Evolutionary conservation across 2,329 filamentous ascomycete species (phyloP).

Genomic region (Tetracladium maxilliforme): DNA sequence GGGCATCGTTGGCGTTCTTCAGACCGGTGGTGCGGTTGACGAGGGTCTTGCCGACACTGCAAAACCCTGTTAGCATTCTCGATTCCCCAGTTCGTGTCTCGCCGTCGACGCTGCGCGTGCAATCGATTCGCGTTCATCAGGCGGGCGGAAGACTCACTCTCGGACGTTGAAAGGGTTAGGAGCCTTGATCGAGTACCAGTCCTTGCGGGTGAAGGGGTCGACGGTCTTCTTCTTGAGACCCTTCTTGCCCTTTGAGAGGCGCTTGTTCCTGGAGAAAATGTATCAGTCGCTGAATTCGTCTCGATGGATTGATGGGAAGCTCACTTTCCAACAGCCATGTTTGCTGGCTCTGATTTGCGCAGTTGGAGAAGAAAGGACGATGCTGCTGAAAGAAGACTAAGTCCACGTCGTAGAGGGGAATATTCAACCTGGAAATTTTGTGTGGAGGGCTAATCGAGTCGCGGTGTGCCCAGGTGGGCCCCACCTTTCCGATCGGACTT

Average conservation of each 20-base stretch:
- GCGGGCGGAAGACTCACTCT: too few species aligned
- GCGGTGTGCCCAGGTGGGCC: too few species aligned
- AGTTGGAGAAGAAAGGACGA: too few species aligned
- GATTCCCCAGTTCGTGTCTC: slow-evolving; percentile 1
- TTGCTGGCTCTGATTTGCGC: too few species aligned
- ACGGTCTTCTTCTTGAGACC: slow-evolving; percentile 98
- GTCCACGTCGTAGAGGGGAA: too few species aligned
- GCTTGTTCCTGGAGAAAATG: slow-evolving; percentile 69
- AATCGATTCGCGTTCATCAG: too few species aligned
- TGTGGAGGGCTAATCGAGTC: too few species aligned
- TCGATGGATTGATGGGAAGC: too few species aligned
- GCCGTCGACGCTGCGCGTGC: slow-evolving; percentile 1
- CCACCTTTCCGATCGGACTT: too few species aligned
- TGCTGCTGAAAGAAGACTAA: too few species aligned
- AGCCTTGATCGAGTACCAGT: slow-evolving; percentile 98
- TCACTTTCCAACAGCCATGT: slow-evolving; percentile 74
- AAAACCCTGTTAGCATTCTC: slow-evolving; percentile 20
- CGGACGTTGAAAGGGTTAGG: slow-evolving; percentile 89
- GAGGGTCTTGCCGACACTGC: slow-evolving; percentile 96
- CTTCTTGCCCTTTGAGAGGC: slow-evolving; percentile 99
- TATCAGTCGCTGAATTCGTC: slow-evolving; percentile 10
- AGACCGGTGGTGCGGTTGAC: slow-evolving; percentile 99
- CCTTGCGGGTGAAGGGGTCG: slow-evolving; percentile 97
- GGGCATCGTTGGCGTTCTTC: slow-evolving; percentile 98
- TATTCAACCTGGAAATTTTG: too few species aligned